Evolutionary conservation across 176 grass and related monocot species (phyloP).

Genomic region (Avena atlantica): DNA sequence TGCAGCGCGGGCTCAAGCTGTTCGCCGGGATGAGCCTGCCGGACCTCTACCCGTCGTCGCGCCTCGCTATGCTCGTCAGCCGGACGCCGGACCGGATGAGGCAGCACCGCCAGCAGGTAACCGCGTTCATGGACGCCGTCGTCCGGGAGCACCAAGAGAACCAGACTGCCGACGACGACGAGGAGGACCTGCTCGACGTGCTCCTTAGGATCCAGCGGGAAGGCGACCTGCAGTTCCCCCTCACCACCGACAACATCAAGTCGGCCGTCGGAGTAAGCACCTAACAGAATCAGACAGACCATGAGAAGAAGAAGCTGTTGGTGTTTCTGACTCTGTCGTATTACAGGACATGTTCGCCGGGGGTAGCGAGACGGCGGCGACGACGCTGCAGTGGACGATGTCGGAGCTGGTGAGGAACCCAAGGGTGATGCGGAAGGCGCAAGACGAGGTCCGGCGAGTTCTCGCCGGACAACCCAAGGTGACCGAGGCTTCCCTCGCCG

Average conservation of each 20-base stretch:
- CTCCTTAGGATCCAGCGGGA: slow-evolving; percentile 50
- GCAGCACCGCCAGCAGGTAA: not conserved
- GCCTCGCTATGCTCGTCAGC: slow-evolving; percentile 33
- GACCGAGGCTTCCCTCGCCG: not conserved
- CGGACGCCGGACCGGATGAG: not conserved
- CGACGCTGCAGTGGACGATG: slow-evolving; percentile 49
- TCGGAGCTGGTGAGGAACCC: slow-evolving; percentile 45
- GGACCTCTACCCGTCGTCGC: slow-evolving; percentile 54
- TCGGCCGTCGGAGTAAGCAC: slow-evolving; percentile 4
- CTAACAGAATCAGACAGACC: not conserved
- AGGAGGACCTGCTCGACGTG: slow-evolving; percentile 54
- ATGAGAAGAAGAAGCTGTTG: not conserved
- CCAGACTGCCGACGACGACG: not conserved
- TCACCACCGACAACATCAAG: slow-evolving; percentile 48
- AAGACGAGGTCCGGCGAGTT: slow-evolving; percentile 22
- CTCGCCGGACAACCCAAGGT: not conserved
- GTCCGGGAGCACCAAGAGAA: slow-evolving; percentile 42
- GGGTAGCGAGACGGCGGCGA: slow-evolving; percentile 45
- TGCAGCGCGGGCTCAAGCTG: slow-evolving; percentile 19
- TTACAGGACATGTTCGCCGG: slow-evolving; percentile 48
- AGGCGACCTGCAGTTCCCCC: slow-evolving; percentile 17
- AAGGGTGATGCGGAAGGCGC: slow-evolving; percentile 14
- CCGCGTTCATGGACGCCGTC: slow-evolving; percentile 29
- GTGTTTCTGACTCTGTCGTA: too few species aligned
- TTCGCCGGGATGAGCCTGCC: slow-evolving; percentile 41